Evolutionary conservation across 208 protist genomes (phyloP), one percentile per base, ranked within the genome.

Genomic region (Acanthamoeba culbertsoni): DNA sequence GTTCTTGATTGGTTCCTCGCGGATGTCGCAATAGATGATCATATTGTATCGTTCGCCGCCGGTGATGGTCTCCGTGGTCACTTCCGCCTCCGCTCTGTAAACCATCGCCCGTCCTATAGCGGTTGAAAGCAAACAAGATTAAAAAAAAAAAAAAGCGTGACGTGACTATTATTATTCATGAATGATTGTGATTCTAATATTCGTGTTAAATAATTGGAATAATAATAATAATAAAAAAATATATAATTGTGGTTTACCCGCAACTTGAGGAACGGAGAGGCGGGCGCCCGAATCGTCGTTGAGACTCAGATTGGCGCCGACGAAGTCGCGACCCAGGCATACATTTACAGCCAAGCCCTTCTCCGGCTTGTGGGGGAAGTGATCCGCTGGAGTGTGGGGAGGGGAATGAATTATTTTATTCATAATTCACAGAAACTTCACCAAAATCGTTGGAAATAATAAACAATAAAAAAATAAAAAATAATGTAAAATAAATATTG

Each of bases 31-130:
- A 26, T 82, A 82, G 42, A 82, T 53, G 8, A 82, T 28, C 71
- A 82, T 82, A 16, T 82, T 82, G 71, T 82, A 82, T 28, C 71
- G 71, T 43, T 82, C 71, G 42, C 71, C 71, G 43, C 71, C 71
- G n/a, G 20, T 55, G n/a, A 82, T 82, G 1, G 71, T 82, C 35
- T 82, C 71, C 1, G 71, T 82, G 20, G 71, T 35, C 26, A 82
- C 71, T 7, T 33, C 37, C 1, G 71, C 42, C 4, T 53, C 71
- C 0, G 71, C 71, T 14, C 42, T 45, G n/a, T n/a, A 82, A 16
- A 82, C 71, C 42, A 82, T 1, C 71, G 71, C 71, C 5, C 71
- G 71, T 2, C 71, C 71, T 82, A 23, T 1, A 35, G 71, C 42
- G 2, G 10, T n/a, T n/a, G n/a, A n/a, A n/a, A n/a, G n/a, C n/a